Base-by-base conservation (phyloP, 208 protist genomes). In the Leishmania major region DNA sequence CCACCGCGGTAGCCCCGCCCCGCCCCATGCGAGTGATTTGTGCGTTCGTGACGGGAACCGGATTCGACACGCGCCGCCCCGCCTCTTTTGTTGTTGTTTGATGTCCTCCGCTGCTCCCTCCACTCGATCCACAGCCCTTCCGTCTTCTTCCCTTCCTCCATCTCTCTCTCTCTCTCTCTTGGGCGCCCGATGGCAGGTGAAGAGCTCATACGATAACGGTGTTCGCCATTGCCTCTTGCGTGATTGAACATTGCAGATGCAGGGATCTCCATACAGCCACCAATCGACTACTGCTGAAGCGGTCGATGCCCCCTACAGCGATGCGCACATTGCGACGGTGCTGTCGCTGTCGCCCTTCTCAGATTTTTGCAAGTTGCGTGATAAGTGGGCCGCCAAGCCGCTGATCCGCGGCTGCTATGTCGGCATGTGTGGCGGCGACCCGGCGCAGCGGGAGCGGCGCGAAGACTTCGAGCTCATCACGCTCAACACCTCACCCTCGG, bases 401-500 rank as follows among this genome's bases (percentile, higher is more conserved):
- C 82, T 90, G 59, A 80, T 87, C 35, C 90, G 92, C 37, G 92
- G 92, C 35, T 80, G 81, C 66, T 87, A 91, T 71, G 75, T 75
- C 55, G 90, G 88, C 47, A 88, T 95, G 19, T 94, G 89, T 70
- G 90, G 90, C 59, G 86, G 88, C n/a, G 88, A 92, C 66, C 82
- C 87, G 10, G 66, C 80, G 47, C 88, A 90, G 79, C 88, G 88
- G 0, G 80, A 88, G 47, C 78, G 86, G 4, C 84, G 82, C 31
- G 88, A 92, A 22, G 83, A 85, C 28, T 86, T 93, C 31, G 89
- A 95, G 80, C 64, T 77, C 72, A 82, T 91, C 62, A 47, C 75
- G 11, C 60, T 80, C 40, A 74, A 25, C 17, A 22, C 60, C 11
- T 66, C 81, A 11, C 47, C 75, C 25, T 75, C 76, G 40, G 10